phyloP scores from a whole-genome alignment of 352 stramenopile species.

The Elongisporangium prolatum region DNA sequence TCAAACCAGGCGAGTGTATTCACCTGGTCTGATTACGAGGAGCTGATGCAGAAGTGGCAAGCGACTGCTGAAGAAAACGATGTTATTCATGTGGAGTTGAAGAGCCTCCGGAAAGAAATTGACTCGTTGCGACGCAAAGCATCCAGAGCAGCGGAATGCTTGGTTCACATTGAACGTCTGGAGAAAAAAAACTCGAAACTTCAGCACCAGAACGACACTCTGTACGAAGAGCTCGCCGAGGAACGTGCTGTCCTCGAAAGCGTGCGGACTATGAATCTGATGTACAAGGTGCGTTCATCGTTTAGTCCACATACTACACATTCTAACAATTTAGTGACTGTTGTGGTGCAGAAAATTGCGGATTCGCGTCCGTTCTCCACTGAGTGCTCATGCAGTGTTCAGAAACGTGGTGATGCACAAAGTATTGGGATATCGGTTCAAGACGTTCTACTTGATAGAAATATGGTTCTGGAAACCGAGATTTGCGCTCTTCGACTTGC shows the following conservation, averaged over 20 bases:
- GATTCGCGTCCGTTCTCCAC: conserved; percentile 43
- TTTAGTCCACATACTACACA: not conserved
- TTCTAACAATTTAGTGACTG: conserved; percentile 1
- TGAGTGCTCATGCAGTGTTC: conserved; percentile 17
- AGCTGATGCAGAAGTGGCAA: conserved; percentile 42
- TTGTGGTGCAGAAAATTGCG: conserved; percentile 35
- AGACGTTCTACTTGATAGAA: conserved; percentile 48
- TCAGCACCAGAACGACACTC: conserved; percentile 42
- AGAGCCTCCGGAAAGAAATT: conserved; percentile 55
- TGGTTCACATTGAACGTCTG: conserved; percentile 40
- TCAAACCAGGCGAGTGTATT: conserved; percentile 52
- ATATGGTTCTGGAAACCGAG: conserved; percentile 45
- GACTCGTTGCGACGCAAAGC: conserved; percentile 40
- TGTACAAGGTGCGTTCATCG: conserved; percentile 41
- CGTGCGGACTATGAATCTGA: conserved; percentile 53
- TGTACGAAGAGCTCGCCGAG: conserved; percentile 62
- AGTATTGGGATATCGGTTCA: conserved; percentile 31
- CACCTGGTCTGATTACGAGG: conserved; percentile 47
- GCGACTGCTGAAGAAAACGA: conserved; percentile 39
- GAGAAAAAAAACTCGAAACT: conserved; percentile 58
- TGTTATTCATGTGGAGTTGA: conserved; percentile 31
- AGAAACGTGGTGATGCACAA: conserved; percentile 17
- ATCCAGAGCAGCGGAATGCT: conserved; percentile 27
- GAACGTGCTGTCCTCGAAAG: conserved; percentile 62
- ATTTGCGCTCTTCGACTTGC: conserved; percentile 29